Percentiles rank a stretch among this genome's conserved stretches.
phyloP scores from a whole-genome alignment of 208 protist species.

The Crithidia thermophila region DNA sequence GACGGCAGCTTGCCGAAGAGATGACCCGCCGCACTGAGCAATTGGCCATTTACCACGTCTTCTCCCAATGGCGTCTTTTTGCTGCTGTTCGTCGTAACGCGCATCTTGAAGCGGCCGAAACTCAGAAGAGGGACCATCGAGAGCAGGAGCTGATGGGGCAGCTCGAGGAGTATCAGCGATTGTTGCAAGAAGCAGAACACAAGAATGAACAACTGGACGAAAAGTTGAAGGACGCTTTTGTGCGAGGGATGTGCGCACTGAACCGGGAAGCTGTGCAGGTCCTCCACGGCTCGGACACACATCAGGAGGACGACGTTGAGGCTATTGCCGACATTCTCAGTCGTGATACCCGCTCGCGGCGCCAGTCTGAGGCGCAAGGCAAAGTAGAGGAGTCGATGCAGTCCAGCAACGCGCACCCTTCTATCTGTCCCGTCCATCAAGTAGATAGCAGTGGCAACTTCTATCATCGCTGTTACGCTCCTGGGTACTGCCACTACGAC shows the following conservation, averaged over 20 bases:
- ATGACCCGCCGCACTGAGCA: conserved; percentile 12
- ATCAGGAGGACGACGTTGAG: conserved; percentile 41
- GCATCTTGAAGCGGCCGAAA: conserved; percentile 27
- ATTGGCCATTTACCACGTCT: conserved; percentile 28
- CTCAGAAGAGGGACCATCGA: conserved; percentile 32
- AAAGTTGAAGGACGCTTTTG: conserved; percentile 76
- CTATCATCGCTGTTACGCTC: conserved; percentile 80
- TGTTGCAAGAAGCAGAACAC: conserved; percentile 37
- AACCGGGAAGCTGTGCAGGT: conserved; percentile 92
- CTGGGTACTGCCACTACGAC: conserved; percentile 24
- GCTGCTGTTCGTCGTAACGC: conserved; percentile 37
- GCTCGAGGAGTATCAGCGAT: conserved; percentile 35
- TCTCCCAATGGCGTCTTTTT: conserved; percentile 67
- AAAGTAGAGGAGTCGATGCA: conserved; percentile 2
- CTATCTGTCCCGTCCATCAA: conserved; percentile 58
- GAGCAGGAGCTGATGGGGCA: conserved; percentile 53
- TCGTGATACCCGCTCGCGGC: conserved; percentile 19
- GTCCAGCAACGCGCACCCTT: neutral
- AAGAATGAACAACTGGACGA: conserved; percentile 60
- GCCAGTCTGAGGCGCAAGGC: neutral
- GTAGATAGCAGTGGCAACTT: conserved; percentile 39
- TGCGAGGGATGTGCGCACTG: conserved; percentile 87
- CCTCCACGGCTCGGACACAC: conserved; percentile 46
- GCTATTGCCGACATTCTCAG: conserved; percentile 62
- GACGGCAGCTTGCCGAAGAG: conserved; percentile 12